Percentiles rank a stretch among this genome's conserved stretches.
phyloP scores from a whole-genome alignment of 345 rosid species.

The Orychophragmus violaceus region DNA sequence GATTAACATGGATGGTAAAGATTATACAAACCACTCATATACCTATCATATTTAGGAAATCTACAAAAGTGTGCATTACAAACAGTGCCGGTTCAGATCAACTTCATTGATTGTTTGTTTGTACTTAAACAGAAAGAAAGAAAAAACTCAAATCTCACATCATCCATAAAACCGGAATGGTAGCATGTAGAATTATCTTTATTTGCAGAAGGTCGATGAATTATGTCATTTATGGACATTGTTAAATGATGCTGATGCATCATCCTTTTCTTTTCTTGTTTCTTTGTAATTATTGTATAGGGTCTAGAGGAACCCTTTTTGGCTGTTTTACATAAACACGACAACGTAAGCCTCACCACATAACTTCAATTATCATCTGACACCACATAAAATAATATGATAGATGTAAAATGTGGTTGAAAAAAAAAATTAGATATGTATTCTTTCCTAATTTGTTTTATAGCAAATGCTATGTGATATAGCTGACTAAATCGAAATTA shows the following conservation, averaged over 20 bases:
- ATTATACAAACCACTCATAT: neutral
- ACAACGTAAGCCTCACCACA: neutral
- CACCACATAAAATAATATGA: neutral
- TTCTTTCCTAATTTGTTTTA: neutral
- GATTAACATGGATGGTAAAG: neutral
- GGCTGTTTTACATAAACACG: neutral
- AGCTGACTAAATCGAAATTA: neutral
- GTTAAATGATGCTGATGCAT: constrained; percentile 12
- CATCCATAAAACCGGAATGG: no score
- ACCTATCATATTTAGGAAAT: neutral
- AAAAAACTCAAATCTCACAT: no score
- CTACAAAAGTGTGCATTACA: neutral
- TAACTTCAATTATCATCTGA: no score
- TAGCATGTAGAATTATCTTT: no score
- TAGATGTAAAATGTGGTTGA: neutral
- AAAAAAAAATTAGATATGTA: neutral
- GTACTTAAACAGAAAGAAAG: no score
- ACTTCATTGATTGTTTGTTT: no score
- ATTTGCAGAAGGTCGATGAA: no score
- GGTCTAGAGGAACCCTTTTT: neutral
- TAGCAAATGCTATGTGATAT: no score
- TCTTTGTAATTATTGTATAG: neutral
- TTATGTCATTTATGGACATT: no score
- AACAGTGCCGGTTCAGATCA: no score
- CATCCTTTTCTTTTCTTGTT: constrained; percentile 22